These are phyloP conservation scores for Phaseolus coccineus DNA, from an alignment of 331 rosid genomes.

Conservation along the genomic window DNA sequence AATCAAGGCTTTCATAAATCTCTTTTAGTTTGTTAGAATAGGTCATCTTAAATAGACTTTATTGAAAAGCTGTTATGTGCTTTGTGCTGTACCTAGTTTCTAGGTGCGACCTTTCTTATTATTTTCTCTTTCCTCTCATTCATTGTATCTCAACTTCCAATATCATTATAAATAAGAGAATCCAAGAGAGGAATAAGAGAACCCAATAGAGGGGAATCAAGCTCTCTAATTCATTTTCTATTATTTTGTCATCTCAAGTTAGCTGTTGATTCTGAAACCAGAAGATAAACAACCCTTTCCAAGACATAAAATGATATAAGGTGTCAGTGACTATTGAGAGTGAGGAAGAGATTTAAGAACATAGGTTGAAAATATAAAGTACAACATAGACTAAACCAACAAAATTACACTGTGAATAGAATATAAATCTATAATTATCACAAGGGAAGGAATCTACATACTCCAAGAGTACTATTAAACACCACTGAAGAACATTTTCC, in stretches of 20 bases:
- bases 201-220: too few species aligned
- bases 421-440: neutral
- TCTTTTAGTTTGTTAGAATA: neutral
- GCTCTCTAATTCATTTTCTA: too few species aligned
- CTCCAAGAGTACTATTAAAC: neutral
- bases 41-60: too few species aligned
- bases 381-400: neutral
- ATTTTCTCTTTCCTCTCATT: too few species aligned
- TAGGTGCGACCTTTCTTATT: too few species aligned
- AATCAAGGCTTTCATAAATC: conserved; percentile 26
- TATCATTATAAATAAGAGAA: too few species aligned
- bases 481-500: neutral
- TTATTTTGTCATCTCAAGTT: too few species aligned
- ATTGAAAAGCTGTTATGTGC: too few species aligned
- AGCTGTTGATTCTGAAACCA: neutral
- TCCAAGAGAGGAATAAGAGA: too few species aligned
- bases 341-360: neutral
- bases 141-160: too few species aligned
- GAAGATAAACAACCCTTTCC: neutral
- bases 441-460: neutral
- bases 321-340: conserved; percentile 4
- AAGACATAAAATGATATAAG: neutral
- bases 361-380: conserved; percentile 13
- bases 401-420: neutral
- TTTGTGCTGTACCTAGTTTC: too few species aligned